phyloP scores from a whole-genome alignment of 2,329 filamentous ascomycete genomes.

The Trichoderma arundinaceum region DNA sequence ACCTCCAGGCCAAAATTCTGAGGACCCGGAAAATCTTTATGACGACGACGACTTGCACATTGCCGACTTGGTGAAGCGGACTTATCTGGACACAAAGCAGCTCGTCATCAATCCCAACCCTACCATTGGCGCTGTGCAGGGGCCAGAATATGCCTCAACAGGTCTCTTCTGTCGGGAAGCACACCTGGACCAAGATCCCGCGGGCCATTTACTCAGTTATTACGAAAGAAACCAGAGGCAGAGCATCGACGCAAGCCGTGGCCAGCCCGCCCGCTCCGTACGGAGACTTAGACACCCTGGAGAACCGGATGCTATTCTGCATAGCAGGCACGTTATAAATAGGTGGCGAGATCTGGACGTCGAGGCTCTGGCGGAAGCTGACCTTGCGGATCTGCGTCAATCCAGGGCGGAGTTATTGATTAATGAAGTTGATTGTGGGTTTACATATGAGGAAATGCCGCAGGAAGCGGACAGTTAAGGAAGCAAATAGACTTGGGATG shows the following conservation, averaged over 20 bases:
- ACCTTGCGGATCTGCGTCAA: conserved; percentile 33
- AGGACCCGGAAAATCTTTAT: conserved; percentile 30
- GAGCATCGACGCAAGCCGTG: conserved; percentile 42
- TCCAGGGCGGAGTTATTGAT: conserved; percentile 42
- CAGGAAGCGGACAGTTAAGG: conserved; percentile 2
- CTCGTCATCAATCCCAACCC: conserved; percentile 53
- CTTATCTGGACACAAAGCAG: conserved; percentile 47
- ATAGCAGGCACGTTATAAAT: conserved; percentile 39
- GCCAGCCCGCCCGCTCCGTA: conserved; percentile 36
- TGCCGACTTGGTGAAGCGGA: conserved; percentile 38
- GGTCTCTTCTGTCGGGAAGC: conserved; percentile 55
- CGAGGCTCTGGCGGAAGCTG: conserved; percentile 32
- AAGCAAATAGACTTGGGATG: neutral
- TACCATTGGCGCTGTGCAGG: conserved; percentile 62
- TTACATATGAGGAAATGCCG: conserved; percentile 43
- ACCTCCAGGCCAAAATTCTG: conserved; percentile 44
- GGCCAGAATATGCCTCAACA: conserved; percentile 55
- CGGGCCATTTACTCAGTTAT: conserved; percentile 51
- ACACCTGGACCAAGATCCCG: conserved; percentile 53
- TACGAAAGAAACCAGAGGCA: conserved; percentile 54
- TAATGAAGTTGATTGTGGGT: conserved; percentile 44
- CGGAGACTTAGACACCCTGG: conserved; percentile 38
- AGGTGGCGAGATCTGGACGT: conserved; percentile 41
- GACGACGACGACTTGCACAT: conserved; percentile 33
- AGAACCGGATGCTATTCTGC: conserved; percentile 27